Evolutionary conservation across 805 yeast species (phyloP).

Genomic region (Saccharomycopsis microspora): DNA sequence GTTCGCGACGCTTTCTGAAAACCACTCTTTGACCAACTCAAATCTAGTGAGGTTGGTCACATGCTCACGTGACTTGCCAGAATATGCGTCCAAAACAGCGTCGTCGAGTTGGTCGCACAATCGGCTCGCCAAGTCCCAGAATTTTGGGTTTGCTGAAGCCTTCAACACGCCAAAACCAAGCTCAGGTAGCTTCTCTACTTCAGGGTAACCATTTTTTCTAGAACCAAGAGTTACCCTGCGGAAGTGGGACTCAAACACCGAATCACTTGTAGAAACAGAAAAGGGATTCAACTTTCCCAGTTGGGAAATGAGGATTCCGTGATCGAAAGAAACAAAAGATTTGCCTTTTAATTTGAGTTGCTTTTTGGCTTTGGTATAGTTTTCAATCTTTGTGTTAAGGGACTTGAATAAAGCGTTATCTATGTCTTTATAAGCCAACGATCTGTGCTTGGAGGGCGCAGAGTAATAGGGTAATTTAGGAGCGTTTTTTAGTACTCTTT

Average conservation of each 20-base stretch:
- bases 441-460: not conserved
- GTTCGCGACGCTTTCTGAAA: slow-evolving; percentile 31
- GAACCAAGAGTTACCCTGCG: not conserved
- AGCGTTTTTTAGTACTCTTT: slow-evolving; percentile 3
- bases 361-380: slow-evolving; percentile 20
- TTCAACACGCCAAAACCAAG: slow-evolving; percentile 20
- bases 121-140: slow-evolving; percentile 50
- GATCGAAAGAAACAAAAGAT: slow-evolving; percentile 10
- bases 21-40: slow-evolving; percentile 43
- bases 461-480: slow-evolving; percentile 8
- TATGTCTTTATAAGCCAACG: slow-evolving; percentile 20
- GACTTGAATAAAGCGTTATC: slow-evolving; percentile 39
- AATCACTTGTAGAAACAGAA: too few species aligned
- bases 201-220: slow-evolving; percentile 26
- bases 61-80: slow-evolving; percentile 16
- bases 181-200: not conserved
- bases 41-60: slow-evolving; percentile 28
- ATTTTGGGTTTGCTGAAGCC: slow-evolving; percentile 22
- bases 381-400: slow-evolving; percentile 25
- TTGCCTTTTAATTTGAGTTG: slow-evolving; percentile 20
- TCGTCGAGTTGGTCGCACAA: slow-evolving; percentile 37
- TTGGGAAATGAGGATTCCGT: not conserved
- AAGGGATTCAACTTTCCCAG: not conserved
- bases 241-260: slow-evolving; percentile 2
- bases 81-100: slow-evolving; percentile 6